Evolutionary conservation across 331 rosid genomes (phyloP).

Genomic region (Saraca asoca): DNA sequence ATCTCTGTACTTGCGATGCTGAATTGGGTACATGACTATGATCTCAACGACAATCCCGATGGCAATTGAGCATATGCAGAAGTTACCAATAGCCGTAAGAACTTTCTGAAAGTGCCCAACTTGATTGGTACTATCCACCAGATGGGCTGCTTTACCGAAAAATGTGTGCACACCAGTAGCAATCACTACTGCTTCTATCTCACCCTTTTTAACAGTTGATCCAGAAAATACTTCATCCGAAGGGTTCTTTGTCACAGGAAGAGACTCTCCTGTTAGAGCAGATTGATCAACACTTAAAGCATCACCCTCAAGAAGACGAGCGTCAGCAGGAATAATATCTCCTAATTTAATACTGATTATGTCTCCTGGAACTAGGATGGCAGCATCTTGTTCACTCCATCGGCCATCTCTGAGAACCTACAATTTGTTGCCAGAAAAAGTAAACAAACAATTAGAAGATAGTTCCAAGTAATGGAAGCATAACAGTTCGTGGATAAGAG

Average conservation of each 20-base stretch:
- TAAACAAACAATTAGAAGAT: slow-evolving; percentile 5
- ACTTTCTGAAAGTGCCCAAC: slow-evolving; percentile 60
- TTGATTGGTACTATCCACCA: slow-evolving; percentile 96
- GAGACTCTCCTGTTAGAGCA: slow-evolving; percentile 97
- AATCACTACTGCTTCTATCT: slow-evolving; percentile 97
- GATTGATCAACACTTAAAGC: slow-evolving; percentile 94
- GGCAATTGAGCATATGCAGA: slow-evolving; percentile 70
- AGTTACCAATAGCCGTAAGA: slow-evolving; percentile 59
- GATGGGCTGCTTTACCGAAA: slow-evolving; percentile 95
- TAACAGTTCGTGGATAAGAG: not conserved
- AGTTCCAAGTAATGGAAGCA: not conserved
- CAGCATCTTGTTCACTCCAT: slow-evolving; percentile 94
- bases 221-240: slow-evolving; percentile 97
- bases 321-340: slow-evolving; percentile 96
- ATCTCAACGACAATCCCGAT: slow-evolving; percentile 63
- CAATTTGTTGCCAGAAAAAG: slow-evolving; percentile 26
- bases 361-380: slow-evolving; percentile 95
- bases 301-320: slow-evolving; percentile 99
- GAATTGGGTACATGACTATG: slow-evolving; percentile 76
- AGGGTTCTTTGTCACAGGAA: slow-evolving; percentile 85
- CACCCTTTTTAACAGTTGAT: slow-evolving; percentile 95
- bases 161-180: slow-evolving; percentile 99
- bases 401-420: slow-evolving; percentile 94
- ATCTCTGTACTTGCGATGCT: slow-evolving; percentile 52
- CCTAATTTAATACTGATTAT: slow-evolving; percentile 91